A percentile compares a stretch with the other conserved stretches of the same genome.
phyloP scores from a whole-genome alignment of 2,329 filamentous ascomycete genomes.

The Verticillium zaregamsianum region DNA sequence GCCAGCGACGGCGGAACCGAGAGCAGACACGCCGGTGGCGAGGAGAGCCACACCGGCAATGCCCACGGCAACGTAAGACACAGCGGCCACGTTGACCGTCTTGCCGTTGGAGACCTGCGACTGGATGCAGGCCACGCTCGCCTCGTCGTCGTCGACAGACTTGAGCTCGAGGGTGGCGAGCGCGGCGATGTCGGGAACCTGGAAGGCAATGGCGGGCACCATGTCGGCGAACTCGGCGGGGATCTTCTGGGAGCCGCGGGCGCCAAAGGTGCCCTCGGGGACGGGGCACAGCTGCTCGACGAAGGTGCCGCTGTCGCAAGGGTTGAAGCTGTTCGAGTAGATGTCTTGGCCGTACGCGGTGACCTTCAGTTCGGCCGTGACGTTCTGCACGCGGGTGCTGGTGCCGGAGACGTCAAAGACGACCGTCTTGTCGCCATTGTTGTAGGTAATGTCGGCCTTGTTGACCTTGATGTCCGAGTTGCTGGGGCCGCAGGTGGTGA shows the following conservation, averaged over 20 bases:
- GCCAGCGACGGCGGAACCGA: constrained; percentile 54
- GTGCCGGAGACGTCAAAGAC: constrained; percentile 79
- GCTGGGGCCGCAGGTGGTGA: constrained; percentile 59
- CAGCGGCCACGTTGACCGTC: constrained; percentile 67
- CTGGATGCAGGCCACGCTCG: constrained; percentile 75
- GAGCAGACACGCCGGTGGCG: constrained; percentile 67
- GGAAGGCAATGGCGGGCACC: constrained; percentile 87
- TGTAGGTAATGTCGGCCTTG: constrained; percentile 72
- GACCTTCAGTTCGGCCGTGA: constrained; percentile 71
- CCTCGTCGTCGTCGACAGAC: constrained; percentile 29
- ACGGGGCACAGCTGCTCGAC: constrained; percentile 81
- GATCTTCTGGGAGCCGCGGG: constrained; percentile 67
- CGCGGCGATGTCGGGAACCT: constrained; percentile 85
- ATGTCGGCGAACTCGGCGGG: constrained; percentile 65
- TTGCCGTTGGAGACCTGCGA: constrained; percentile 85
- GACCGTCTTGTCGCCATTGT: constrained; percentile 68
- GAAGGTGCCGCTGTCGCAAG: constrained; percentile 65
- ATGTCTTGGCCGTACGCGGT: constrained; percentile 80
- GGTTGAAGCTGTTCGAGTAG: constrained; percentile 78
- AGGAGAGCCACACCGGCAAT: constrained; percentile 80
- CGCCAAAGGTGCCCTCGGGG: constrained; percentile 69
- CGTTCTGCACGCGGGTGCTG: constrained; percentile 71
- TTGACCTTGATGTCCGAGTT: constrained; percentile 60
- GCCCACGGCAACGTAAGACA: constrained; percentile 79
- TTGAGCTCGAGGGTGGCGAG: constrained; percentile 74